Evolutionary conservation across 495 filamentous ascomycete genomes (phyloP), one percentile per base, ranked within the genome.

Genomic region (Talaromyces proteolyticus): DNA sequence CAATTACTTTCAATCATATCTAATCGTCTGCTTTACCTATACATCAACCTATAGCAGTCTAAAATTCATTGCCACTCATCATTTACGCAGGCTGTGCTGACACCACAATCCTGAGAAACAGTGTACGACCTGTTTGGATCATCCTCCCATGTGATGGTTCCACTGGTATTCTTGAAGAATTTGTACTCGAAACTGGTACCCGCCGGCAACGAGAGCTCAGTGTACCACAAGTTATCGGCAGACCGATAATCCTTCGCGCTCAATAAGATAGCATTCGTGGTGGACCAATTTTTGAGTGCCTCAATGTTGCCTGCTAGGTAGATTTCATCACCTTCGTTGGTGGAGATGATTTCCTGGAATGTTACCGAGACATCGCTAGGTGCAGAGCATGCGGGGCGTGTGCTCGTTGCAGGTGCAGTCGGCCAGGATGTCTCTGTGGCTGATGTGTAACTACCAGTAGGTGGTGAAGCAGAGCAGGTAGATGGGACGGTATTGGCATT

Each of bases 141-240:
- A 21, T 70, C 65, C 59, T 88, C 81, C 83, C 82, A 86, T 8
- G 57, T 70, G 1, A 82, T 67, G 7, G 60, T 62, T 4, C 80
- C 76, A 53, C 75, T 70, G 1, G 62, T 55, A 34, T 84, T 67
- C 42, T 76, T 72, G 53, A 87, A 73, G 53, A 78, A 88, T 59
- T 87, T 88, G 53, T 86, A 87, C 61, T 80, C 47, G 17, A 88
- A 67, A 1, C 54, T 57, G 16, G 65, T 64, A 2, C 81, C 81
- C 2, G 74, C 72, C 0, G 69, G 60, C 1, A 86, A 54, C 1
- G 59, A 63, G 12, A 84, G 46, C 0, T 69, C 70, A 1, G 59
- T 69, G 29, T 56, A 68, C 82, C 82, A 86, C 7, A 81, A 48
- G 4, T 76, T 79, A 57, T 82, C 75, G 49, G 57, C 73, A 4